Conservation (phyloP, 202 grass and related monocot species). For the Brachypodium distachyon region DNA sequence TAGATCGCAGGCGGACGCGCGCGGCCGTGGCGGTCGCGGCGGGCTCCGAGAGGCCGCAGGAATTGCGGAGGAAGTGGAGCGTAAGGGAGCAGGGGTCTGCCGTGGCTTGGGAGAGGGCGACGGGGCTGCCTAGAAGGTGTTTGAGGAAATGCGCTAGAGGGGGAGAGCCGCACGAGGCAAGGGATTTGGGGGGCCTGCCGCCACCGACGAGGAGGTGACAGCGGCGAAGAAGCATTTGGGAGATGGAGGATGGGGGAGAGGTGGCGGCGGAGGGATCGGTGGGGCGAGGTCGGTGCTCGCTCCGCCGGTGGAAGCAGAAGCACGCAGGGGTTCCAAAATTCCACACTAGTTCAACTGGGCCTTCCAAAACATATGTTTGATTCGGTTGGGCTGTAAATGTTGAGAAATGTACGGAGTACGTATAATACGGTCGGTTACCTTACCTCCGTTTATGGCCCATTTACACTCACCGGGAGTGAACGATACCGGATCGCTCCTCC, state of each 20-base stretch:
- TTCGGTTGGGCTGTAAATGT: too few species aligned
- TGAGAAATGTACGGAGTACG: too few species aligned
- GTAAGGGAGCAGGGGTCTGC: conserved; percentile 9
- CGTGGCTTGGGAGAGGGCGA: background rate
- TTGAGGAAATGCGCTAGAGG: background rate
- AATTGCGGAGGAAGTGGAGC: conserved; percentile 17
- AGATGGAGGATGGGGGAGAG: background rate
- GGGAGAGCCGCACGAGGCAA: background rate
- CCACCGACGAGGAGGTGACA: background rate
- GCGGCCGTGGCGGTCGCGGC: background rate
- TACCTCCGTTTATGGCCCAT: too few species aligned
- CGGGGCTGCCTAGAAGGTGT: background rate
- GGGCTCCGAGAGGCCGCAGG: conserved; percentile 26
- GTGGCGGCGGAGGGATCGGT: background rate
- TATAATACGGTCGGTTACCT: too few species aligned
- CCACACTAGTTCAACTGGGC: too few species aligned
- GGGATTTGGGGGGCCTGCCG: background rate
- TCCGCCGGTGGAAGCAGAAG: background rate
- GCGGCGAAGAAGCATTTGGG: background rate
- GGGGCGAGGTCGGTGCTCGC: background rate
- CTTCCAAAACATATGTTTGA: too few species aligned
- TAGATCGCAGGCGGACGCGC: conserved; percentile 20
- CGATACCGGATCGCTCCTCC: too few species aligned
- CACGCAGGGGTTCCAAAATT: background rate
- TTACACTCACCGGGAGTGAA: too few species aligned